Conservation (phyloP, 495 filamentous ascomycete genomes). For the Hyaloscypha variabilis region DNA sequence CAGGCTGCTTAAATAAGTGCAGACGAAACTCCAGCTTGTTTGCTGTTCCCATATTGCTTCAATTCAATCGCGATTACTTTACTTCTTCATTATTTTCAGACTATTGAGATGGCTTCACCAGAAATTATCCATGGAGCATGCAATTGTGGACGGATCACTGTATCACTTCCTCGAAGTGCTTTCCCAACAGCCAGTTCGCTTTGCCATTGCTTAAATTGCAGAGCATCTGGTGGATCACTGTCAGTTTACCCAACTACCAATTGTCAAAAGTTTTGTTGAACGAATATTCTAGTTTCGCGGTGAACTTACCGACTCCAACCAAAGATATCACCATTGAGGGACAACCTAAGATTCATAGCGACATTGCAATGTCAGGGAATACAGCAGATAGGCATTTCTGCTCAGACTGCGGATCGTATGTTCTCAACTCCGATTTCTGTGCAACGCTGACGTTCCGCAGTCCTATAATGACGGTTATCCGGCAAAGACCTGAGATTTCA, state of each 20-base stretch:
- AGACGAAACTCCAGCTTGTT: not conserved
- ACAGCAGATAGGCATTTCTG: constrained; percentile 16
- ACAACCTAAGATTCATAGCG: constrained; percentile 10
- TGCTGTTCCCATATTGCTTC: no score
- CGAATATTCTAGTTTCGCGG: constrained; percentile 9
- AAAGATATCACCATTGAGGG: constrained; percentile 17
- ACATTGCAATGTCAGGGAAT: constrained; percentile 13
- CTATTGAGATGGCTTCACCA: not conserved
- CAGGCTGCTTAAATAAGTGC: not conserved
- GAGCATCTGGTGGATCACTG: constrained; percentile 19
- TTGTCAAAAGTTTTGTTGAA: not conserved
- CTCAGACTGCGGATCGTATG: constrained; percentile 21
- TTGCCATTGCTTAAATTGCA: constrained; percentile 20
- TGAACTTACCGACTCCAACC: not conserved
- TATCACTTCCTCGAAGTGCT: constrained; percentile 6
- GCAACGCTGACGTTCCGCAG: not conserved
- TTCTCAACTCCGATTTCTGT: not conserved
- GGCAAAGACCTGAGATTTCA: constrained; percentile 4
- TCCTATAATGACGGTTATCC: constrained; percentile 10
- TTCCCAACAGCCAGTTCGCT: constrained; percentile 4
- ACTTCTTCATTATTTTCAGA: no score
- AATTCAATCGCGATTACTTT: not conserved
- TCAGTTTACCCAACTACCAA: constrained; percentile 1
- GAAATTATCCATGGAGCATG: constrained; percentile 18
- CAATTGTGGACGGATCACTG: constrained; percentile 18